Base-by-base conservation (phyloP, 2,329 filamentous ascomycete genomes). In the Colletotrichum musicola region DNA sequence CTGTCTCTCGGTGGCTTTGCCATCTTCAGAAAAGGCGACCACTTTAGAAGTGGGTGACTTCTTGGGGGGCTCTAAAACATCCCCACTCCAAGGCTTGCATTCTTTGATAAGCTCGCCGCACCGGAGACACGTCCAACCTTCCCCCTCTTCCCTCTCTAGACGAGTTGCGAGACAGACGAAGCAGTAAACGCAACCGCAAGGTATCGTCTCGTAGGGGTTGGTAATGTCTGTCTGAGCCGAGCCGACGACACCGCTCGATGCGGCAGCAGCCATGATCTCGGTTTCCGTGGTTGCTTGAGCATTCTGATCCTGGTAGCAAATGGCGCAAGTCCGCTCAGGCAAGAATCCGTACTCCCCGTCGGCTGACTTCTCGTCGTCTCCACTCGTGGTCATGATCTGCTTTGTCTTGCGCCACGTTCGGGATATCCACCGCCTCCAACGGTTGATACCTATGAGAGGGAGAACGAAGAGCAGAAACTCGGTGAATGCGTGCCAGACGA, bases 401-500 rank as follows among this genome's bases (percentile, higher is more conserved):
- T 92, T 92, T 1, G 93, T 90, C 78, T 91, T 94, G 73, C 92
- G 90, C 93, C 94, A 97, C n/a, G 91, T 90, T 71, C 94, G 88
- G 20, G 88, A 86, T n/a, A 98, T 84, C 92, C 95, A 97, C 72
- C 95, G 88, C 66, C 94, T 89, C 96, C 96, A 99, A 72, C 94
- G 89, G 75, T 93, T 92, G 73, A 99, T 95, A 59, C 96, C 96
- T 49, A 99, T 93, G n/a, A 99, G 87, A 0, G 96, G 96, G n/a
- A 99, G 86, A 18, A 98, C 88, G 79, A 98, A 99, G 38, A 99
- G 88, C n/a, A 99, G 85, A 75, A 99, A 99, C 78, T 99, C 96
- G 27, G 96, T 99, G 75, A 99, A 97, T n/a, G 96, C 96, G 81
- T 99, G 96, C 96, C 96, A 99, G 44, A 99, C 96, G 12, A 99